phyloP scores from a whole-genome alignment of 371 early-diverging fungal species.

The Smittium mucronatum region DNA sequence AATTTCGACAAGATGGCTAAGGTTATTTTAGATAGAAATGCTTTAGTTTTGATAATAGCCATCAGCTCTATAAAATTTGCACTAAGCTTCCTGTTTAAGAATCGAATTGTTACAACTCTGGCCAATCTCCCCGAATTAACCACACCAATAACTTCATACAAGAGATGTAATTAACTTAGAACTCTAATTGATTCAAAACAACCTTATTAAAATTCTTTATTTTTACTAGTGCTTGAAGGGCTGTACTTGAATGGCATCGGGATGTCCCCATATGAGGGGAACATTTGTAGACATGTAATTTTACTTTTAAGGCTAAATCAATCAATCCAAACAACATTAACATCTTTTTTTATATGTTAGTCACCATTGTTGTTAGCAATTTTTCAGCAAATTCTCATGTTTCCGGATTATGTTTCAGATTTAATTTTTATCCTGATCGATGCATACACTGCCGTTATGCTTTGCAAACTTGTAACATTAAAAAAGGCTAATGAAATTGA shows the following conservation, averaged over 20 bases:
- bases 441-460: constrained; percentile 40
- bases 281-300: constrained; percentile 56
- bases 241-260: not conserved
- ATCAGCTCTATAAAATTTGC: not conserved
- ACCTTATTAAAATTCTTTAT: not conserved
- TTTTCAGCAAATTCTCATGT: constrained; percentile 41
- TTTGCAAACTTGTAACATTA: constrained; percentile 40
- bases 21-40: not conserved
- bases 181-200: not conserved
- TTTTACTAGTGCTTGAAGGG: constrained; percentile 2
- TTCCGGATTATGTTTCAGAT: constrained; percentile 39
- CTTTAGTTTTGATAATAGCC: not conserved
- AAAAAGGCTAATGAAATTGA: constrained; percentile 12
- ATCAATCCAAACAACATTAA: not conserved
- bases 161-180: not conserved
- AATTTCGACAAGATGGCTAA: not conserved
- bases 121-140: not conserved
- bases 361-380: constrained; percentile 61
- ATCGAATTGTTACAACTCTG: not conserved
- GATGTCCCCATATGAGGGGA: constrained; percentile 78
- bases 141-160: constrained; percentile 4
- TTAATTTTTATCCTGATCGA: constrained; percentile 45
- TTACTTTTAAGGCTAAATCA: constrained; percentile 2
- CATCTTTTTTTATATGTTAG: constrained; percentile 25
- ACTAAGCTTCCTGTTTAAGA: not conserved